phyloP scores from a whole-genome alignment of 176 grass and related monocot species.

The Carex littledalei region DNA sequence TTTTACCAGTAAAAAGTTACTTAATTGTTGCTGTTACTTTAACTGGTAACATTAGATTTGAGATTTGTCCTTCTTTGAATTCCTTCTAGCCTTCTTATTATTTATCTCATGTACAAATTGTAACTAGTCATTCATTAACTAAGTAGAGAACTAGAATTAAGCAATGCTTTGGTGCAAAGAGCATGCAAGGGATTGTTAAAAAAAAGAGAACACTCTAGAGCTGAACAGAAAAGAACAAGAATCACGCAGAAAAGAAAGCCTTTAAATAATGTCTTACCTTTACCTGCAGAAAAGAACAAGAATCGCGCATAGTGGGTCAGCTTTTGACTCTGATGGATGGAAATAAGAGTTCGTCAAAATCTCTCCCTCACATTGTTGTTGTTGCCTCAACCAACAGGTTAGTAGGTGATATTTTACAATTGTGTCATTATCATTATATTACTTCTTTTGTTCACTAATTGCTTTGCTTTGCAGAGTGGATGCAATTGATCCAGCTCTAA shows the following conservation, averaged over 20 bases:
- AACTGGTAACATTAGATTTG: not conserved
- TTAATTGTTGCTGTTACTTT: not conserved
- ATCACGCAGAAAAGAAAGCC: not conserved
- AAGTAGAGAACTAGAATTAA: not conserved
- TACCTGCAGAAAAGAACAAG: constrained; percentile 55
- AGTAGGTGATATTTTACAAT: not conserved
- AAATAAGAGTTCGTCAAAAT: constrained; percentile 54
- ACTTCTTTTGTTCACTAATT: constrained; percentile 1
- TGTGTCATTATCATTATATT: not conserved
- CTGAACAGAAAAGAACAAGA: too few species aligned
- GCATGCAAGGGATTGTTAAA: not conserved
- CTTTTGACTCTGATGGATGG: constrained; percentile 94
- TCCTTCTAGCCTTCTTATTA: not conserved
- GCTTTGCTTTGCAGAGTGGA: constrained; percentile 49
- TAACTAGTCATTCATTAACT: not conserved
- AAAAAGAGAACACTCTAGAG: not conserved
- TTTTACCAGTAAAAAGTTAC: not conserved
- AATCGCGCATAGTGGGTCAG: constrained; percentile 75
- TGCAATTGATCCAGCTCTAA: constrained; percentile 81
- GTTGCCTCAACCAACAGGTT: constrained; percentile 94
- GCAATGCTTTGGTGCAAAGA: not conserved
- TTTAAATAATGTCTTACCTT: not conserved
- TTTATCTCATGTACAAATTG: not conserved
- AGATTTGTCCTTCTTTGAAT: not conserved
- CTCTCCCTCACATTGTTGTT: constrained; percentile 59